phyloP scores from a whole-genome alignment of 2,329 filamentous ascomycete genomes.

The Alternaria dauci region DNA sequence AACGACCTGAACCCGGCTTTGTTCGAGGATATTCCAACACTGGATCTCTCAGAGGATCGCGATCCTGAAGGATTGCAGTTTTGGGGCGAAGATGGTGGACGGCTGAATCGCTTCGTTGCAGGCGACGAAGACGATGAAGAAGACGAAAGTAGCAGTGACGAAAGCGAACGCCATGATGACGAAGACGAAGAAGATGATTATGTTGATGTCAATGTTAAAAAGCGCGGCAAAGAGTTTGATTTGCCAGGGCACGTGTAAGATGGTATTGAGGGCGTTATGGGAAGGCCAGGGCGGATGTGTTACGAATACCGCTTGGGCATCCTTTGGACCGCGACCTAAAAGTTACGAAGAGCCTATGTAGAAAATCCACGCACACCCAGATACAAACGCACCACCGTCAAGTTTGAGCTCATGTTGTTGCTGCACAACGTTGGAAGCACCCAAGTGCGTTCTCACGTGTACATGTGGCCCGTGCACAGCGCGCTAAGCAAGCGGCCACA shows the following conservation, averaged over 20 bases:
- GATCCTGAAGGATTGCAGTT: constrained; percentile 44
- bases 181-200: constrained; percentile 42
- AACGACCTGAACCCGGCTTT: constrained; percentile 53
- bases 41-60: constrained; percentile 40
- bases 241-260: constrained; percentile 50
- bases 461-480: not conserved
- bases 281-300: constrained; percentile 3
- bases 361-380: constrained; percentile 10
- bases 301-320: not conserved
- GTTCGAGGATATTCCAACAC: constrained; percentile 43
- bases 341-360: not conserved
- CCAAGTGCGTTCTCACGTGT: constrained; percentile 16
- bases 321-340: not conserved
- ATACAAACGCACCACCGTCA: not conserved
- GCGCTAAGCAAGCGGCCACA: constrained; percentile 32
- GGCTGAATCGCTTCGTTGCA: constrained; percentile 32
- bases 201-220: constrained; percentile 32
- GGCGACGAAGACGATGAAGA: constrained; percentile 42
- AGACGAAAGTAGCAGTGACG: constrained; percentile 45
- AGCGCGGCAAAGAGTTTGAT: constrained; percentile 41
- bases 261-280: constrained; percentile 22
- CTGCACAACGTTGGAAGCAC: not conserved
- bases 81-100: constrained; percentile 45
- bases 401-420: not conserved
- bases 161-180: constrained; percentile 46